Percentiles rank a stretch among this genome's conserved stretches.
Conservation (phyloP, 371 early-diverging fungal genomes). For the Dichotomocladium elegans region DNA sequence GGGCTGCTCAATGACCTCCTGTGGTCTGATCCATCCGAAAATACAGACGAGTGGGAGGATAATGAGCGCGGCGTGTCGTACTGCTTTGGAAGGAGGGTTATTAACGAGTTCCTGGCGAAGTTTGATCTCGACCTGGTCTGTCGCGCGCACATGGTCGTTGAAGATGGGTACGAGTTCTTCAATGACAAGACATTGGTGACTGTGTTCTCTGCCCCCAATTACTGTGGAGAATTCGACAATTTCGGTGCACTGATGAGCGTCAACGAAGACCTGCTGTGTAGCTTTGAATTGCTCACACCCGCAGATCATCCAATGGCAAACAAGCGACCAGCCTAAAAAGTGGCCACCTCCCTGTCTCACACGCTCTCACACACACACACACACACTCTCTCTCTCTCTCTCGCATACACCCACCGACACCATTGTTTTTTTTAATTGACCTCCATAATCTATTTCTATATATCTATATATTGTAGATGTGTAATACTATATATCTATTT, state of each 20-base stretch:
- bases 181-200: conserved; percentile 93
- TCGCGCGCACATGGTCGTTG: conserved; percentile 98
- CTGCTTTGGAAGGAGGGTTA: conserved; percentile 88
- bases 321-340: neutral
- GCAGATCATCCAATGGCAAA: conserved; percentile 21
- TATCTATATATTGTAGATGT: too few relatives aligned
- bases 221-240: conserved; percentile 98
- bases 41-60: conserved; percentile 86
- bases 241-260: conserved; percentile 94
- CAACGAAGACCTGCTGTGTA: conserved; percentile 85
- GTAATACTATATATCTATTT: too few relatives aligned
- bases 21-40: conserved; percentile 87
- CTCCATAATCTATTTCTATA: too few relatives aligned
- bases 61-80: conserved; percentile 97
- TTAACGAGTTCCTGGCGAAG: conserved; percentile 75
- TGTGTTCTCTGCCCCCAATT: conserved; percentile 97
- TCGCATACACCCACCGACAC: too few relatives aligned
- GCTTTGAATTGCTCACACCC: conserved; percentile 56
- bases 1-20: conserved; percentile 77
- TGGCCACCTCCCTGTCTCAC: neutral
- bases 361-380: neutral
- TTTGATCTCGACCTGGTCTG: conserved; percentile 93
- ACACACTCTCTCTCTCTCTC: too few relatives aligned
- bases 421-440: too few relatives aligned
- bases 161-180: conserved; percentile 99